Evolutionary conservation across 2,329 filamentous ascomycete species (phyloP), one percentile per base, ranked within the genome.

Genomic region (Xylaria hypoxylon): DNA sequence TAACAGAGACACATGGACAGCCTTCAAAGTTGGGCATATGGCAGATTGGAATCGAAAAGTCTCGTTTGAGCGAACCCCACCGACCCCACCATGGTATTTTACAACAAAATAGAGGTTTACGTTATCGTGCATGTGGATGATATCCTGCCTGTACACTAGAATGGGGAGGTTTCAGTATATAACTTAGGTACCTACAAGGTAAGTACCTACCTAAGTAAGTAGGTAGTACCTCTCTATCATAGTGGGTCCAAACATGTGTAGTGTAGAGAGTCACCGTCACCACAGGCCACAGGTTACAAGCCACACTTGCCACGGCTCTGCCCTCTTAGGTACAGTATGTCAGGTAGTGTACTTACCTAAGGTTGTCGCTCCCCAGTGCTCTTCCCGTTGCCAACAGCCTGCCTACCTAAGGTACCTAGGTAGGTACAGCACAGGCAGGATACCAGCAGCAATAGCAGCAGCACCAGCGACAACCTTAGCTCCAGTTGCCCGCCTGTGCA

Each of bases 11-110:
- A 24, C 33, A 4, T 35, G 11, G 7, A 10, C 11, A 35, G 3
- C 7, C 33, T 38, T 10, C 7, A 26, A 40, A n/a, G n/a, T 22
- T 26, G 33, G 33, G 11, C 6, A n/a, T n/a, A 22, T 15, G 24
- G 19, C 6, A 40, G 15, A 53, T 53, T 53, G 19, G 33, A 55
- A 22, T 38, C 19, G 52, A 24, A 15, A 28, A 42, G 33, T n/a
- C 22, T 26, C 19, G 28, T 42, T 55, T 19, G 19, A 31, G 22
- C 2, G 24, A 60, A 52, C 59, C 59, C 59, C 59, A 40, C 59
- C 50, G 19, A 61, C 50, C 50, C 59, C 59, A 51, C 59, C 50
- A 97, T 82, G 95, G 98, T 62, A 99, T 24, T 24, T 10, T 7
- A 53, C 13, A 40, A 15, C n/a, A n/a, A n/a, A n/a, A n/a, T n/a